A percentile compares a stretch with the other conserved stretches of the same genome.
These are phyloP conservation scores for Hypomyces perniciosus DNA, from an alignment of 2,329 filamentous ascomycete species.

Conservation along the genomic window DNA sequence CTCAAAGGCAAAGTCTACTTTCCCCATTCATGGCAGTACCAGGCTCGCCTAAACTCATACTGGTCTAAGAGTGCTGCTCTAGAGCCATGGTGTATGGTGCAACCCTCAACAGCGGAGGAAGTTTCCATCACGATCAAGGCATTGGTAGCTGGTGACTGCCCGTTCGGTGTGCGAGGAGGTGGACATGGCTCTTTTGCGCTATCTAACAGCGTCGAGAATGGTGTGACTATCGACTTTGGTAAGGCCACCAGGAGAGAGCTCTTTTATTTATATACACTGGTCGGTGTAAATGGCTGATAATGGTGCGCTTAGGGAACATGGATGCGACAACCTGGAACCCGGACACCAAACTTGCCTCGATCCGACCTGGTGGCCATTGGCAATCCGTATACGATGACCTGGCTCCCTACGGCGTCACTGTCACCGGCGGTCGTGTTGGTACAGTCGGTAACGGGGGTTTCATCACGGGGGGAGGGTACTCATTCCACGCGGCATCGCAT, in stretches of 20 bases:
- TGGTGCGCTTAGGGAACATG: slow-evolving; percentile 20
- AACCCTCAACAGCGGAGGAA: slow-evolving; percentile 29
- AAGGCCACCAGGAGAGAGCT: neutral
- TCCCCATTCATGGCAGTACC: slow-evolving; percentile 22
- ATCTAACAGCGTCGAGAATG: slow-evolving; percentile 30
- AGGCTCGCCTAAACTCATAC: slow-evolving; percentile 28
- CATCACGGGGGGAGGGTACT: slow-evolving; percentile 31
- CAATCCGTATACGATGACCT: slow-evolving; percentile 31
- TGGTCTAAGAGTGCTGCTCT: slow-evolving; percentile 32
- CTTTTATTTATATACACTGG: neutral
- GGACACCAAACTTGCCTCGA: slow-evolving; percentile 22
- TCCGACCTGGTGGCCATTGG: slow-evolving; percentile 33
- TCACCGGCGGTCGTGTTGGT: slow-evolving; percentile 30
- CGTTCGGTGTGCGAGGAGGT: slow-evolving; percentile 35
- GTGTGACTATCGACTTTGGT: slow-evolving; percentile 33
- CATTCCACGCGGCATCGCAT: slow-evolving; percentile 28
- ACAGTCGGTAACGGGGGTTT: slow-evolving; percentile 32
- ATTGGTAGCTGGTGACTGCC: slow-evolving; percentile 24
- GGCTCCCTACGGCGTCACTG: slow-evolving; percentile 25
- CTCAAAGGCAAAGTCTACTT: slow-evolving; percentile 26
- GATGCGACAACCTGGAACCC: slow-evolving; percentile 25
- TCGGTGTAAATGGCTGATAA: neutral
- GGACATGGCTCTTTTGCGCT: slow-evolving; percentile 30
- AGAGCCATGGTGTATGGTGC: slow-evolving; percentile 30
- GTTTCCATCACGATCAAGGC: slow-evolving; percentile 31